These are phyloP conservation scores for Heimioporus sp. DNA, from an alignment of 768 basidiomycete species.

Conservation along the genomic window DNA sequence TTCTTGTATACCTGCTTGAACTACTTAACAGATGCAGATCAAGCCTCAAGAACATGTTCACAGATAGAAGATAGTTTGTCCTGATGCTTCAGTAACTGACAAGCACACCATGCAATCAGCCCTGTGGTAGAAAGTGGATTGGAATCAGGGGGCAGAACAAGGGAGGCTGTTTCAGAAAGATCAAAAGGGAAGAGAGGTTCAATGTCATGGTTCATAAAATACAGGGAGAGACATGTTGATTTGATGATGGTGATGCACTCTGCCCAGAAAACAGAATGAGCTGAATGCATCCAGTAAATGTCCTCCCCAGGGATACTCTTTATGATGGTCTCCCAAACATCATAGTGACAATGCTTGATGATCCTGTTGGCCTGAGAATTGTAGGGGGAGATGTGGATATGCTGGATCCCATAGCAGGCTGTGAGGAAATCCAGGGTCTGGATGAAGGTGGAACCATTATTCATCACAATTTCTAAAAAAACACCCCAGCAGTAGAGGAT, in stretches of 20 bases:
- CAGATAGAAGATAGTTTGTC: no score
- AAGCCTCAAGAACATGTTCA: no score
- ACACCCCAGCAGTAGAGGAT: slow-evolving; percentile 10
- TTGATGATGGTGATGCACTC: neutral
- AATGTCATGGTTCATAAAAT: neutral
- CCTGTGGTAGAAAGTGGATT: neutral
- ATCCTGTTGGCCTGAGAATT: neutral
- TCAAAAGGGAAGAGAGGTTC: neutral
- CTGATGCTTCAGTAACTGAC: no score
- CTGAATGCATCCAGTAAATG: neutral
- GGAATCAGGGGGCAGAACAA: neutral
- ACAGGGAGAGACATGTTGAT: neutral
- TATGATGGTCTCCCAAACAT: neutral
- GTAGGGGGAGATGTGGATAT: neutral
- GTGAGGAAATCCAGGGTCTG: no score
- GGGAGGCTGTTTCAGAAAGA: neutral
- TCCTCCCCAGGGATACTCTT: neutral
- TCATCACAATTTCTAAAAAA: slow-evolving; percentile 1
- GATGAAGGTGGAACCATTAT: neutral
- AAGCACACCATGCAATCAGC: no score
- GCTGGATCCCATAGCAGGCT: no score
- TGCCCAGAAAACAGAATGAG: neutral
- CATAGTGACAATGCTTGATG: neutral
- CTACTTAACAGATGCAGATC: no score
- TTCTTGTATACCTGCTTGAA: no score